phyloP scores from a whole-genome alignment of 768 basidiomycete species.

The Crepidotus variabilis region DNA sequence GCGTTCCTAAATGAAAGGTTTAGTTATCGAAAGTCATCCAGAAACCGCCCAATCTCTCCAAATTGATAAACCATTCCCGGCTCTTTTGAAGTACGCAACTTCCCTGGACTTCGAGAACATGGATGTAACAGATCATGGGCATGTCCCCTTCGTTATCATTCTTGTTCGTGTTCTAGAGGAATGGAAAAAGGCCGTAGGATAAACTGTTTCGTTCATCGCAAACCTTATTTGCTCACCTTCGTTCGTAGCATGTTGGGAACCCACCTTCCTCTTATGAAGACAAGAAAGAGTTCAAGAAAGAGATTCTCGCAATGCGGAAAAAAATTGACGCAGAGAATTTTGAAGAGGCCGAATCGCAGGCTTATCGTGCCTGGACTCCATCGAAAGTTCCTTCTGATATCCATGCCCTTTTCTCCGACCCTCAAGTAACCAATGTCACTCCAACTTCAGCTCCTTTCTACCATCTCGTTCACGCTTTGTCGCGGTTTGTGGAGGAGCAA shows the following conservation, averaged over 20 bases:
- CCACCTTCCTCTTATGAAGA: conserved; percentile 60
- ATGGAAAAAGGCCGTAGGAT: conserved; percentile 73
- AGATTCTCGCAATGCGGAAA: conserved; percentile 56
- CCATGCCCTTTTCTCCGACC: conserved; percentile 57
- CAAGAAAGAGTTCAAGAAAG: conserved; percentile 73
- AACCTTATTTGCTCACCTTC: neutral
- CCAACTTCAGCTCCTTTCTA: conserved; percentile 67
- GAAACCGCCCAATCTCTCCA: conserved; percentile 73
- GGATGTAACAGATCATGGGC: conserved; percentile 87
- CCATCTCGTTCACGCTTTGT: conserved; percentile 70
- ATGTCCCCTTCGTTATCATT: conserved; percentile 88
- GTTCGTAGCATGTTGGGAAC: conserved; percentile 58
- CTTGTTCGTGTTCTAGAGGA: conserved; percentile 79
- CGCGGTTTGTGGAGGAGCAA: conserved; percentile 52
- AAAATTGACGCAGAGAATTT: conserved; percentile 96
- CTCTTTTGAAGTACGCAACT: conserved; percentile 68
- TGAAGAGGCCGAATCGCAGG: conserved; percentile 89
- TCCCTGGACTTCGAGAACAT: conserved; percentile 71
- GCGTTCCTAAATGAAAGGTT: neutral
- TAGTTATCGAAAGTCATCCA: conserved; percentile 88
- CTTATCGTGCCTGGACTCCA: conserved; percentile 72
- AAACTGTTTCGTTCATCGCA: neutral
- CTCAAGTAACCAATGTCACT: conserved; percentile 38
- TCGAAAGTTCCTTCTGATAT: conserved; percentile 67
- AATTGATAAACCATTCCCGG: conserved; percentile 86